A percentile compares a stretch with the other conserved stretches of the same genome.
Evolutionary conservation across 1,284 basidiomycete genomes (phyloP).

Genomic region (Tilletia walkeri): DNA sequence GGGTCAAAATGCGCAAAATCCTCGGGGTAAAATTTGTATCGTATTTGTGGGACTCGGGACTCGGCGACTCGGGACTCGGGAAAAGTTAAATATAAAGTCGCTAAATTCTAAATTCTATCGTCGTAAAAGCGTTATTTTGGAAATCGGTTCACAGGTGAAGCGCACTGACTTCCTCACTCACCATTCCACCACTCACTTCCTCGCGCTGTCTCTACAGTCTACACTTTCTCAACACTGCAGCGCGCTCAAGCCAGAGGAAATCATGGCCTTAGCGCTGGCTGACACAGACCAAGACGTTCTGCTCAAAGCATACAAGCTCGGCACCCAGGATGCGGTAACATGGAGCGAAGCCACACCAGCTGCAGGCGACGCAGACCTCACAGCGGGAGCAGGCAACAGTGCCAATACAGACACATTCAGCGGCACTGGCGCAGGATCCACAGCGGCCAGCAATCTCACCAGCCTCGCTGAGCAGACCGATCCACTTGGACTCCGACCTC

Average conservation of each 20-base stretch:
- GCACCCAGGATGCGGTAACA: constrained; percentile 37
- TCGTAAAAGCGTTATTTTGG: no score
- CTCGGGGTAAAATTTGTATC: no score
- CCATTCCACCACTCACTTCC: background rate
- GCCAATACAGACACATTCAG: background rate
- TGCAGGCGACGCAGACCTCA: background rate
- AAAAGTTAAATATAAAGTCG: no score
- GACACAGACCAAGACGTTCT: constrained; percentile 32
- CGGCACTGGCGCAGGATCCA: background rate
- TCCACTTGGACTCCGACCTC: constrained; percentile 52
- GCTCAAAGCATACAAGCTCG: constrained; percentile 47
- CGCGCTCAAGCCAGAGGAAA: background rate
- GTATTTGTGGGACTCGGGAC: no score
- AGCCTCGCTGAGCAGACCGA: constrained; percentile 47
- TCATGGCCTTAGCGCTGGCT: constrained; percentile 20
- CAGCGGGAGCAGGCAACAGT: background rate
- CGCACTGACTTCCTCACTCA: background rate
- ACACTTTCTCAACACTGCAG: no score
- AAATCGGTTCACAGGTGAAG: no score
- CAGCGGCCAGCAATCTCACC: constrained; percentile 3
- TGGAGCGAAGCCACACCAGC: constrained; percentile 30
- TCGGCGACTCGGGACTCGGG: no score
- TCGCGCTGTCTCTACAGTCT: no score
- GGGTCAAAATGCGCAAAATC: no score
- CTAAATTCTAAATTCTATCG: no score